Evolutionary conservation across 1,284 basidiomycete species (phyloP), one percentile per base, ranked within the genome.

Genomic region (Apiotrichum mycotoxinovorans): DNA sequence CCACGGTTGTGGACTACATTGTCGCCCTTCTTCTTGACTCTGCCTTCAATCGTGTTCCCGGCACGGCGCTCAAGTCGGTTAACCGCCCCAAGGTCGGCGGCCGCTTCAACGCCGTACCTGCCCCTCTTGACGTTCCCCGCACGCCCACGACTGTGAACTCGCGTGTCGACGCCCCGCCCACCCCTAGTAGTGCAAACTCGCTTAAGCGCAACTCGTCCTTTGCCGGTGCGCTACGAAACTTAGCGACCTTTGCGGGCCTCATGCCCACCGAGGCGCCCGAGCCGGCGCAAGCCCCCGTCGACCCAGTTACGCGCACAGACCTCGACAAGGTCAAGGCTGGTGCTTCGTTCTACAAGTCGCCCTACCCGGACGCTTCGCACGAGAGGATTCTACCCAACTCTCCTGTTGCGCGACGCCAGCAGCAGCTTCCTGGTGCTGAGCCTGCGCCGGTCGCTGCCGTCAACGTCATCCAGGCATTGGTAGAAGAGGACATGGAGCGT

Each of bases 1-100:
- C 89, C 69, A 95, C 91, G 0, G 86, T 97, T 22, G 84, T 94
- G 45, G 95, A 98, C 77, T 96, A 94, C 70, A 83, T 97, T 66
- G 85, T 90, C 75, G 92, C 92, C 0, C 82, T 94, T 14, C 82
- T 98, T 17, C 79, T 97, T 23, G 89, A 92, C 65, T 92, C 89
- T 17, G 87, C 91, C 0, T 92, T 98, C 69, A 84, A 85, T 15
- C 79, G 83, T 27, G 81, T 93, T 1, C 83, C 87, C 38, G 83
- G 81, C 20, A 84, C 85, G 0, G 83, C 87, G 1, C 78, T 90
- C 23, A 78, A 83, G 57, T 66, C 66, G 14, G 81, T 69, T 56
- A 69, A 55, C 67, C 34, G 54, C 2, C 61, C 61, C 20, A 53
- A 50, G 42, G 57, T 57, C 25, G 57, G 61, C 3, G 33, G 42